Base-by-base conservation (phyloP, 345 rosid species). In the Hibiscus trionum region DNA sequence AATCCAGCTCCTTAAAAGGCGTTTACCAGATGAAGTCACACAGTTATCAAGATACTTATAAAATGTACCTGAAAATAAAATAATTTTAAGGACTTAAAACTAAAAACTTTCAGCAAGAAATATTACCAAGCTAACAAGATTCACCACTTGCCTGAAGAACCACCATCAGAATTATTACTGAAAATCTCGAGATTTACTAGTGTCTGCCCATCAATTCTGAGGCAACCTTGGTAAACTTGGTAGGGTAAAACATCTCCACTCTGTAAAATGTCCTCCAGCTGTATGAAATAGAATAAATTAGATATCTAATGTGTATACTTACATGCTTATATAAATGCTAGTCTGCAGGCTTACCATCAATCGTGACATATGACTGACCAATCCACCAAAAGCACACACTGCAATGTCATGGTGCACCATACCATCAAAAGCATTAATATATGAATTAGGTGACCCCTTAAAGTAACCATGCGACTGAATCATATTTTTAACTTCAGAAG, bases 161-260 rank as follows among this genome's bases (percentile, higher is more conserved):
- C 91, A 78, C 97, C 93, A 80, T 94, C 88, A 27, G 79, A 86
- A 82, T 79, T 90, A 77, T 91, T 94, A 72, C 75, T 78, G 76
- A 94, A 94, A 60, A 94, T 86, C 80, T 91, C 98, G 69, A 94
- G 97, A 84, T 94, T 94, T 61, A 90, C 88, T 79, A 94, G 59
- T 19, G 97, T 90, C 79, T 94, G 98, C 53, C 97, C 98, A 79
- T 94, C 98, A 84, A 94, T 86, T 79, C 87, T 84, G 74, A 94
- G 96, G 86, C 87, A 88, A 62, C 94, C 93, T 53, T 71, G 80
- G 80, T 90, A 90, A 76, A 94, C 90, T 75, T 91, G 86, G 80
- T 91, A 94, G 59, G 97, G 95, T 26, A 77, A 66, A 67, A 94
- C 82, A 78, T 90, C 95, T 68, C 95, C 98, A 84, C 74, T 82